A percentile compares a stretch with the other conserved stretches of the same genome.
phyloP scores from a whole-genome alignment of 192 early-diverging fungal genomes.

The Backusella morwellensis region DNA sequence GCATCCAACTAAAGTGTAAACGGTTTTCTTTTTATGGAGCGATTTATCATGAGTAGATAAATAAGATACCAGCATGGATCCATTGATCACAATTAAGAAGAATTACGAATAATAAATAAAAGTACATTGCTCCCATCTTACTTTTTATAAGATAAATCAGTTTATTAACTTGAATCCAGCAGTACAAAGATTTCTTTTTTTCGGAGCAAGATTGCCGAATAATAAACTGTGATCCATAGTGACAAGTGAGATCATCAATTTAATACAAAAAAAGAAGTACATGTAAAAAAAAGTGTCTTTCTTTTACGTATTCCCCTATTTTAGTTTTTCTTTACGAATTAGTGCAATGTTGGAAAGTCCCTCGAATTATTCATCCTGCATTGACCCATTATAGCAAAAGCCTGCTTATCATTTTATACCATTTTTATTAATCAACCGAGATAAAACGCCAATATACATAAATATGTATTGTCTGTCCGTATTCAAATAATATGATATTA shows the following conservation, averaged over 20 bases:
- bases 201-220: background rate
- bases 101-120: too few species aligned
- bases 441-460: background rate
- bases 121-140: background rate
- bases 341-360: background rate
- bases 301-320: too few species aligned
- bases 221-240: background rate
- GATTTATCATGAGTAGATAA: too few species aligned
- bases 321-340: too few species aligned
- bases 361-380: background rate
- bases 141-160: background rate
- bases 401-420: background rate
- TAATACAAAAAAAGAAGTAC: background rate
- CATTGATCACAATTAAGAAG: background rate
- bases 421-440: background rate
- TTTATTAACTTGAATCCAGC: background rate
- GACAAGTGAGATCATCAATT: background rate
- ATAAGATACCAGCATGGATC: too few species aligned
- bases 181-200: background rate
- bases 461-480: background rate
- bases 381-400: background rate
- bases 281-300: background rate
- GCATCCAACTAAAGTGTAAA: too few species aligned
- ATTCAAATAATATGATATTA: background rate
- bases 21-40: too few species aligned